Evolutionary conservation across 2,329 filamentous ascomycete species (phyloP).

Genomic region (Xylaria polymorpha): DNA sequence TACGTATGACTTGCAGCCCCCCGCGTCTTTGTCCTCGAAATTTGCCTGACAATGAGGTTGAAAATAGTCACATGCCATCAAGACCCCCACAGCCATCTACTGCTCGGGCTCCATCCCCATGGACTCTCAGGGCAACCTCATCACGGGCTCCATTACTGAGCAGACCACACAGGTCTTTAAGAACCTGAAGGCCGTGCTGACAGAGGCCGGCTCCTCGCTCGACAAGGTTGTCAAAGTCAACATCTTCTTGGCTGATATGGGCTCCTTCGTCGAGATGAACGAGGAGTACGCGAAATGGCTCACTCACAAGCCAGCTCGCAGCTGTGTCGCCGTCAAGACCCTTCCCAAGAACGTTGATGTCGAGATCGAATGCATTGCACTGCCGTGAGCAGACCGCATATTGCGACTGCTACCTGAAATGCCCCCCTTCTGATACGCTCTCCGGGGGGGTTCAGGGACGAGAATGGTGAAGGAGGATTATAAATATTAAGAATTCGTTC

Average conservation of each 20-base stretch:
- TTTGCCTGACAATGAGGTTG: slow-evolving; percentile 24
- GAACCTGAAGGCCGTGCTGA: slow-evolving; percentile 86
- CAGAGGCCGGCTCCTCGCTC: slow-evolving; percentile 81
- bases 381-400: slow-evolving; percentile 55
- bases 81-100: slow-evolving; percentile 73
- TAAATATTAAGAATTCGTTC: neutral
- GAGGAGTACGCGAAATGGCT: slow-evolving; percentile 86
- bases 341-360: slow-evolving; percentile 87
- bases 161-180: slow-evolving; percentile 73
- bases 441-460: neutral
- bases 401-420: neutral
- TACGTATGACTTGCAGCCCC: slow-evolving; percentile 62
- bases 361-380: slow-evolving; percentile 90
- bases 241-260: slow-evolving; percentile 93
- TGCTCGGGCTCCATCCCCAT: slow-evolving; percentile 80
- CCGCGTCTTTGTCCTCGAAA: neutral
- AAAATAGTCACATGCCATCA: slow-evolving; percentile 72
- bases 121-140: slow-evolving; percentile 65
- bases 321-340: slow-evolving; percentile 90
- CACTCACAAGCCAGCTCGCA: slow-evolving; percentile 84
- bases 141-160: slow-evolving; percentile 71
- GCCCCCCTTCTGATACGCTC: neutral
- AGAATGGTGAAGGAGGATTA: neutral
- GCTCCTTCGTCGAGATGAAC: slow-evolving; percentile 88
- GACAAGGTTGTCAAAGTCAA: slow-evolving; percentile 89